Evolutionary conservation across 2,329 filamentous ascomycete genomes (phyloP), one percentile per base, ranked within the genome.

Genomic region (Aurifilum marmelostoma): DNA sequence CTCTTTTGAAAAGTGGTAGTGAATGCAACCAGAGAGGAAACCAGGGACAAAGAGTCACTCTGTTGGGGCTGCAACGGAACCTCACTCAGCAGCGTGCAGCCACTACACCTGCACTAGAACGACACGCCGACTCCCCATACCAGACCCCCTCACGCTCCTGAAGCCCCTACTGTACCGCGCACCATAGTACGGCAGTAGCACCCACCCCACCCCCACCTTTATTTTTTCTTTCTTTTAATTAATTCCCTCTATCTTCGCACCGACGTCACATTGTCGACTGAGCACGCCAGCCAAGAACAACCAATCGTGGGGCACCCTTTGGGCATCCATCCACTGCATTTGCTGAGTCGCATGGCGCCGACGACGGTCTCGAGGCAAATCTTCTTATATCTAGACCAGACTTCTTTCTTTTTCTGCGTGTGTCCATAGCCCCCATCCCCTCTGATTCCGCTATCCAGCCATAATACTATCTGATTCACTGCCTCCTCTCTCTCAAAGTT

Each of bases 261-360:
- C 64, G 69, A 71, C 70, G 68, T 71, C 70, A 71, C 70, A 65
- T 41, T 65, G 61, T 56, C 50, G 43, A 54, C 24, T 54, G 58
- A 71, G 70, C 70, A 71, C 68, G 70, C 65, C 67, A 71, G 65
- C 63, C 52, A 12, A n/a, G 18, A n/a, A 11, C 43, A 43, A 60
- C 69, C 69, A 71, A 71, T 71, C 8, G 61, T 69, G 64, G 37
- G 64, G 27, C 61, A 41, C 18, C 29, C 21, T 43, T 69, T 71
- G 61, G 29, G 47, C 69, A 71, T 65, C 61, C 50, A 39, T 63
- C 54, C 24, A 56, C 47, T 47, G 21, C 21, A n/a, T 47, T n/a
- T 47, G 21, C 43, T n/a, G 43, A 47, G 16, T 47, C 3, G 43
- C n/a, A 47, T 3, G 54, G 63, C 59, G 67, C 29, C 67, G 65